Percentiles rank a stretch among this genome's conserved stretches.
phyloP scores from a whole-genome alignment of 2,329 filamentous ascomycete genomes.

The Sarocladium brachiariae region DNA sequence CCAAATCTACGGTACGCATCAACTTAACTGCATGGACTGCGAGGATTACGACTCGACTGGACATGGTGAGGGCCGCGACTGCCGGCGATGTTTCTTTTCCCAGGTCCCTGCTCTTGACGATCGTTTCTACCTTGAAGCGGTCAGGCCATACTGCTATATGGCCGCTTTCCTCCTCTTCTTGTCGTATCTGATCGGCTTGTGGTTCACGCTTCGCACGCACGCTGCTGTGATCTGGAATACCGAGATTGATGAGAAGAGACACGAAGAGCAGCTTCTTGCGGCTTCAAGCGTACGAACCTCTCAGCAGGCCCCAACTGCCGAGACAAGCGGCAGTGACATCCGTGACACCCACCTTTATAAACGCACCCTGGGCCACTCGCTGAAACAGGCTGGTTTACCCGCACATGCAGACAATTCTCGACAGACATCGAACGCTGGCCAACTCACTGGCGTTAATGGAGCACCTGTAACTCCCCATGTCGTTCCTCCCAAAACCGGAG shows the following conservation, averaged over 20 bases:
- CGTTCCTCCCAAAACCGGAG: conserved; percentile 62
- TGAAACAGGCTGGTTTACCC: conserved; percentile 71
- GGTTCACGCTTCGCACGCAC: conserved; percentile 93
- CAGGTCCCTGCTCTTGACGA: conserved; percentile 80
- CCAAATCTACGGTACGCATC: conserved; percentile 96
- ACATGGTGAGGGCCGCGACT: conserved; percentile 53
- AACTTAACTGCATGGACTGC: conserved; percentile 75
- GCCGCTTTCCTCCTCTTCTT: conserved; percentile 80
- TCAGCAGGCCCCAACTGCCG: conserved; percentile 31
- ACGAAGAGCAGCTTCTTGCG: conserved; percentile 41
- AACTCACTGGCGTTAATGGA: conserved; percentile 33
- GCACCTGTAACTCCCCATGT: conserved; percentile 56
- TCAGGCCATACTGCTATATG: conserved; percentile 89
- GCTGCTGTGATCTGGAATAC: conserved; percentile 95
- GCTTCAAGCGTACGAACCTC: conserved; percentile 25
- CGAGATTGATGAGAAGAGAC: conserved; percentile 71
- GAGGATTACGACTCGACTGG: conserved; percentile 35
- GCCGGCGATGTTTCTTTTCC: conserved; percentile 88
- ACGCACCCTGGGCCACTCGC: conserved; percentile 82
- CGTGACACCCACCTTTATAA: conserved; percentile 88
- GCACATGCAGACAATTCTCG: conserved; percentile 42
- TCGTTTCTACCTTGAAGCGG: conserved; percentile 82
- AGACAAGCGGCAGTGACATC: conserved; percentile 58
- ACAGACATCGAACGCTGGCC: conserved; percentile 29
- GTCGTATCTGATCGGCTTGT: conserved; percentile 86